phyloP scores from a whole-genome alignment of 495 filamentous ascomycete genomes.

The Aspergillus hancockii region DNA sequence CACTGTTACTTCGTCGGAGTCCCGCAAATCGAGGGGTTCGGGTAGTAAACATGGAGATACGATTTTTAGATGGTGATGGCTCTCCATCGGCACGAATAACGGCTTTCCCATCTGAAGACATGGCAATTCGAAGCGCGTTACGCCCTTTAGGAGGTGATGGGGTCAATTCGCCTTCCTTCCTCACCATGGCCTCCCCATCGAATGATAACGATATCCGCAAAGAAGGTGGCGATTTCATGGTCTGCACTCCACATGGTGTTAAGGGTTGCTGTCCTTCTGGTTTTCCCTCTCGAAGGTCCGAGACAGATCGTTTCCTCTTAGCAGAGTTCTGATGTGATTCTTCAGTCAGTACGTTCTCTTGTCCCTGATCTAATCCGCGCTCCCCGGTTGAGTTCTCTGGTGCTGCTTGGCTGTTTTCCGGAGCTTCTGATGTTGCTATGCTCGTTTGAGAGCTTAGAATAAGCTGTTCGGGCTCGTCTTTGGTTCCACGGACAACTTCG shows the following conservation, averaged over 20 bases:
- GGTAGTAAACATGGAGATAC: constrained; percentile 52
- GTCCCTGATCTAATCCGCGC: constrained; percentile 18
- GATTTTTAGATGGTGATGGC: constrained; percentile 52
- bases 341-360: constrained; percentile 17
- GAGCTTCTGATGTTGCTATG: constrained; percentile 32
- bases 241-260: constrained; percentile 21
- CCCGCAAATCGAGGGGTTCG: constrained; percentile 53
- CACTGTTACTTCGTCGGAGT: constrained; percentile 64
- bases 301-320: constrained; percentile 42
- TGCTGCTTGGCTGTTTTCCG: constrained; percentile 31
- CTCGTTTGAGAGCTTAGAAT: constrained; percentile 40
- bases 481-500: constrained; percentile 26
- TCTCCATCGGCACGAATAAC: constrained; percentile 50
- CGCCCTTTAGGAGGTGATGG: constrained; percentile 68
- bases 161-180: constrained; percentile 60
- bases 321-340: constrained; percentile 26
- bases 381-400: constrained; percentile 25
- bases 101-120: constrained; percentile 54
- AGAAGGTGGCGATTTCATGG: constrained; percentile 45
- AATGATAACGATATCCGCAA: constrained; percentile 68
- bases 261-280: constrained; percentile 15
- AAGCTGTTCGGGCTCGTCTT: constrained; percentile 28
- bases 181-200: constrained; percentile 81
- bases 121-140: constrained; percentile 45
- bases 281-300: constrained; percentile 28